Base-by-base conservation (phyloP, 2,329 filamentous ascomycete genomes). In the Lachnellula arida region DNA sequence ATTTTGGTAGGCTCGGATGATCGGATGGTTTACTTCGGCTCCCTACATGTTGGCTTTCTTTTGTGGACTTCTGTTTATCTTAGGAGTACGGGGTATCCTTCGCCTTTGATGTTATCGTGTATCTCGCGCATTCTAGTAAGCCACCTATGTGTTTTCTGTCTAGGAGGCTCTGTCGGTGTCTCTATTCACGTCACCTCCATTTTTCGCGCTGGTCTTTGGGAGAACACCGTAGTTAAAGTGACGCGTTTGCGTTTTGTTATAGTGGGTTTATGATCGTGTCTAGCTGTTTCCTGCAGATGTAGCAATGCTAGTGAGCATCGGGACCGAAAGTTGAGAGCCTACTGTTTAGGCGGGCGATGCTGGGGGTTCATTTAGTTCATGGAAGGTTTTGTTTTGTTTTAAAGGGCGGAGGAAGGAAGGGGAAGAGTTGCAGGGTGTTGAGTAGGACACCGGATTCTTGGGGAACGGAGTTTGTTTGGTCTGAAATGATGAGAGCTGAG, bases 41-140 rank as follows among this genome's bases (percentile, higher is more conserved):
- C 54, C 35, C 44, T 62, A 9, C 53, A 57, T 23, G 54, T 62
- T 17, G 49, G 48, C 12, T 46, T 65, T 43, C 61, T 2, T 66
- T 50, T 64, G 60, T 32, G 11, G 28, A 11, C 28, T 7, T 40
- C 61, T 64, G 28, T 80, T 81, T 70, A 79, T 78, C 67, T 75
- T 81, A 54, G 78, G 8, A 11, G 9, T 32, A 75, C 40, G 22
- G 22, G 22, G 79, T 74, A n/a, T 68, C 72, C 2, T 72, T 74
- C 6, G 79, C 78, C 4, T 79, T 81, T 66, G 78, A 81, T 62
- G 78, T 76, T 54, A 75, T 81, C 59, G 73, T 78, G n/a, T 80
- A 77, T 1, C 71, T 82, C 12, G 75, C 75, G 25, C 72, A 79
- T 81, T 15, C 75, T 81, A 49, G 74, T n/a, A n/a, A n/a, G n/a